Base-by-base conservation (phyloP, 345 rosid genomes). In the Conringia planisiliqua region DNA sequence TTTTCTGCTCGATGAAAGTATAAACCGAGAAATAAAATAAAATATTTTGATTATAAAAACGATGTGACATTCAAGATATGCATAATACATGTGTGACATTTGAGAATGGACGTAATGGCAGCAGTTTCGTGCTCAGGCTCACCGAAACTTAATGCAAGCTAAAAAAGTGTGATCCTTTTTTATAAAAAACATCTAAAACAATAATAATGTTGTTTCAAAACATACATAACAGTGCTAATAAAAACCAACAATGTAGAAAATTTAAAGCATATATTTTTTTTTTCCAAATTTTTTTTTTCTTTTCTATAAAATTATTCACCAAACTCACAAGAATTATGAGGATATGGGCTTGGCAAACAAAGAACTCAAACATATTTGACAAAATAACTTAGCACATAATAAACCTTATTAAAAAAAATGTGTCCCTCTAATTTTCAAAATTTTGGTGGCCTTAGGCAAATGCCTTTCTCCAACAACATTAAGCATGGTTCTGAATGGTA, bases 41-140 rank as follows among this genome's bases (percentile, higher is more conserved):
- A 24, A 51, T 32, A 51, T 26, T 26, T 52, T 24, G 16, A 52
- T 52, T 9, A 52, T 52, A 26, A 5, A 48, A 26, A 52, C 33
- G 16, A 52, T 52, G 58, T 26, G 9, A 51, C 32, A 26, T 52
- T 5, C 33, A 52, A 52, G 58, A 52, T 52, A 52, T 26, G 17
- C 11, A 36, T 24, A 24, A 47, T 46, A 33, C 11, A 55, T 33
- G 3, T 20, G 24, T 66, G 6, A 30, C 5, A 30, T 56, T 66
- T 35, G 60, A 26, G 30, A 27, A 57, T 74, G 33, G 43, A 66
- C 59, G 67, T 48, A 44, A 58, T 66, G 50, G 78, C 51, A 66
- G 57, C 57, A 26, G 57, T 52, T 33, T 12, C 33, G 57, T 52
- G 57, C 57, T 52, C 57, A 52, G 57, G 57, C 57, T 24, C 57